phyloP scores from a whole-genome alignment of 352 stramenopile species.

The Globisporangium middletonii region DNA sequence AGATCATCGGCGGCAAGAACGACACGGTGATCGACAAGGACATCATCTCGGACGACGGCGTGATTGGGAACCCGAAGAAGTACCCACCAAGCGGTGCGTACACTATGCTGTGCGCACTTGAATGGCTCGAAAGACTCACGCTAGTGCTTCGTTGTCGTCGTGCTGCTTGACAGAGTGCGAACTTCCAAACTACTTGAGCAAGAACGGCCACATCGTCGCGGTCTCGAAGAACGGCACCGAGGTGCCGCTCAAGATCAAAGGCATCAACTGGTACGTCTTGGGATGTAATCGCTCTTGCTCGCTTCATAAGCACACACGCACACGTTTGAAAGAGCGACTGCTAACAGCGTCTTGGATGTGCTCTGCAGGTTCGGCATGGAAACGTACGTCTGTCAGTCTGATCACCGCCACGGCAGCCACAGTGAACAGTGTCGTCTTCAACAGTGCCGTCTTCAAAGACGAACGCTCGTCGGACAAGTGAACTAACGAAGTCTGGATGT shows the following conservation, averaged over 20 bases:
- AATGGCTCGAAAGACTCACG: no score
- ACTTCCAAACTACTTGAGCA: slow-evolving; percentile 65
- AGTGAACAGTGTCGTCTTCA: slow-evolving; percentile 5
- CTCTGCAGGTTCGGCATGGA: slow-evolving; percentile 47
- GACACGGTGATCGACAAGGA: slow-evolving; percentile 22
- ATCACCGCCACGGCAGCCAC: no score
- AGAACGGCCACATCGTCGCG: slow-evolving; percentile 55
- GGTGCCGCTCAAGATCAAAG: slow-evolving; percentile 62
- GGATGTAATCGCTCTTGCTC: no score
- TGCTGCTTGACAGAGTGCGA: slow-evolving; percentile 20
- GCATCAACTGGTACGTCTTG: slow-evolving; percentile 40
- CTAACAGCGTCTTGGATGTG: no score
- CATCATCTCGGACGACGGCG: slow-evolving; percentile 54
- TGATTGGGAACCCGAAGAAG: slow-evolving; percentile 62
- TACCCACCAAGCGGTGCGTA: slow-evolving; percentile 44
- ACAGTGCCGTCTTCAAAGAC: slow-evolving; percentile 14
- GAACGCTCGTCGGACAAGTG: not conserved
- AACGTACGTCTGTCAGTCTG: slow-evolving; percentile 22
- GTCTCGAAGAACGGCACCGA: slow-evolving; percentile 48
- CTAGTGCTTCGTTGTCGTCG: no score
- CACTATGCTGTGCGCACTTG: no score
- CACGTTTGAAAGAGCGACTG: no score
- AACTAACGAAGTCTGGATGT: not conserved
- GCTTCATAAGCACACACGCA: no score
- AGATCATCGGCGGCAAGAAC: slow-evolving; percentile 1